Conservation (phyloP, 2,329 filamentous ascomycete species). For the Fusarium bactridioides region DNA sequence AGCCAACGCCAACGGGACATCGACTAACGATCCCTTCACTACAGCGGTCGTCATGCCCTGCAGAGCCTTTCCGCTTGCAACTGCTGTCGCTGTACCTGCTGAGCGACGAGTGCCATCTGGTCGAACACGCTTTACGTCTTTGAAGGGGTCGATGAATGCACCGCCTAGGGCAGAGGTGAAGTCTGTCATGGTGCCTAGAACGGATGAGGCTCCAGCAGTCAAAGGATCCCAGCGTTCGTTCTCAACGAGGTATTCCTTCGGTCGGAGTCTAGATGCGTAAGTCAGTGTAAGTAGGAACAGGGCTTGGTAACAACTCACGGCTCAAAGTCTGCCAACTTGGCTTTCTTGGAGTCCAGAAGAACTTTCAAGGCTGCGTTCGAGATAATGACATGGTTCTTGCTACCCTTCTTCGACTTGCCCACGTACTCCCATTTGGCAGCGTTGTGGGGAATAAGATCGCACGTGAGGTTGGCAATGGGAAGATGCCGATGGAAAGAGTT, state of each 20-base stretch:
- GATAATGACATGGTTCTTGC: rapidly evolving
- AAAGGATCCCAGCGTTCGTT: background rate
- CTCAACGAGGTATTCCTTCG: background rate
- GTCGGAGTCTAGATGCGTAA: background rate
- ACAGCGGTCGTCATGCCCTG: background rate
- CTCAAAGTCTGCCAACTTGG: background rate
- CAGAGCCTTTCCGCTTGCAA: background rate
- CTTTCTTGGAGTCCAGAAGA: background rate
- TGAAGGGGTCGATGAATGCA: background rate
- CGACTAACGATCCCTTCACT: background rate
- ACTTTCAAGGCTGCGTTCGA: background rate
- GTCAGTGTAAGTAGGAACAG: rapidly evolving
- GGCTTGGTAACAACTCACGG: background rate
- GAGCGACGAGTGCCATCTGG: background rate
- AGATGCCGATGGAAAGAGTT: slow-evolving; percentile 6
- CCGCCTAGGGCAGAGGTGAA: background rate
- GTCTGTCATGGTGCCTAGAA: background rate
- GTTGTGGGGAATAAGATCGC: background rate
- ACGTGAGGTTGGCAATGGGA: background rate
- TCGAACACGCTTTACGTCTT: background rate
- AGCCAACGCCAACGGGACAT: background rate
- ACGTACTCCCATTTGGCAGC: background rate
- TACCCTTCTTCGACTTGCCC: background rate
- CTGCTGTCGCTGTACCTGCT: background rate
- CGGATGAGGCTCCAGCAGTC: background rate